These are phyloP conservation scores for Sugiyamaella pinicola DNA, from an alignment of 1,139 yeast genomes.

Conservation along the genomic window DNA sequence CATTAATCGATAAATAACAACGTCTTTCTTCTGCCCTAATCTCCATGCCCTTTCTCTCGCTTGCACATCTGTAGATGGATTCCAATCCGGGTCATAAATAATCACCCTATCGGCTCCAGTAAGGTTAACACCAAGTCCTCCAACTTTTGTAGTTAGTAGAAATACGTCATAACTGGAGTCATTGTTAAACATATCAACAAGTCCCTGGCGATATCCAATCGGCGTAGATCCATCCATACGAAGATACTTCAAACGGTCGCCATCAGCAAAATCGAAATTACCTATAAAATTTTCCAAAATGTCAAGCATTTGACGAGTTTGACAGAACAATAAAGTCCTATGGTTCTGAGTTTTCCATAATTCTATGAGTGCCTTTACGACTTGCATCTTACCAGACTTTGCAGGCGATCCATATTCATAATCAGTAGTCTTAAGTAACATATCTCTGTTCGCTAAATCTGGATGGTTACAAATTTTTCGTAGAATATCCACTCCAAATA, in stretches of 20 bases:
- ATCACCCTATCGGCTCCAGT: constrained; percentile 96
- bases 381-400: constrained; percentile 90
- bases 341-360: constrained; percentile 80
- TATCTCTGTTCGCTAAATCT: constrained; percentile 68
- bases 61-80: constrained; percentile 95
- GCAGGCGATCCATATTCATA: constrained; percentile 64
- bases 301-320: constrained; percentile 91
- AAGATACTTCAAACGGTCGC: constrained; percentile 46
- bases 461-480: constrained; percentile 97
- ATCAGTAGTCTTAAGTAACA: constrained; percentile 46
- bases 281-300: constrained; percentile 68
- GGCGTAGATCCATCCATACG: constrained; percentile 97
- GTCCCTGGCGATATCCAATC: constrained; percentile 67
- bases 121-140: constrained; percentile 90
- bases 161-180: constrained; percentile 64
- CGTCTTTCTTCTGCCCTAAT: constrained; percentile 90
- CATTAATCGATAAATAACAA: constrained; percentile 88
- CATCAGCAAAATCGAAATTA: constrained; percentile 42
- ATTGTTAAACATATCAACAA: constrained; percentile 79
- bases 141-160: constrained; percentile 87
- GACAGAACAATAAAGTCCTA: constrained; percentile 81
- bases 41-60: constrained; percentile 98
- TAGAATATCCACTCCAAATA: constrained; percentile 86
- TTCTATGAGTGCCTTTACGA: constrained; percentile 70
- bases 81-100: constrained; percentile 97